Evolutionary conservation across 176 grass and related monocot species (phyloP).

Genomic region (Oryza punctata): DNA sequence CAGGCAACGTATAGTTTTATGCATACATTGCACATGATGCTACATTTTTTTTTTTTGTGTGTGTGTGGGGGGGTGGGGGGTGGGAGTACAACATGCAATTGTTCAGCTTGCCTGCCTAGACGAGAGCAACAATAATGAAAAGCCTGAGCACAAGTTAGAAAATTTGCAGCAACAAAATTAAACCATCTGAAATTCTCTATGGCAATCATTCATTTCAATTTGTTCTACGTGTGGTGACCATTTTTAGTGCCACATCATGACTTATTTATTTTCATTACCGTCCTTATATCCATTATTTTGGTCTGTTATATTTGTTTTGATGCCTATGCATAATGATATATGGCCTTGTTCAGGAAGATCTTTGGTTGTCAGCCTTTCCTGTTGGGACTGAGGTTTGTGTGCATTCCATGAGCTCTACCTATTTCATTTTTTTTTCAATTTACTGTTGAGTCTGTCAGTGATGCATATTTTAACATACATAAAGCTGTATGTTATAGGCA

Average conservation of each 20-base stretch:
- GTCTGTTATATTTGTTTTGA: neutral
- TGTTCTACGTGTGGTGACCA: neutral
- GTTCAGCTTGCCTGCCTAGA: neutral
- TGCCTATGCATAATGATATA: neutral
- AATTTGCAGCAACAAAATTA: neutral
- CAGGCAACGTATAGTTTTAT: neutral
- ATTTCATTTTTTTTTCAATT: neutral
- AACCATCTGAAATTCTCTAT: neutral
- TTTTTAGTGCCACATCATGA: neutral
- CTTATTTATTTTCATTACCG: neutral
- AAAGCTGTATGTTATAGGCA: neutral
- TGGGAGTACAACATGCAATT: neutral
- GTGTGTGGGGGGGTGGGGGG: neutral
- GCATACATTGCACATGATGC: neutral
- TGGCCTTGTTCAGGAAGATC: slow-evolving; percentile 61
- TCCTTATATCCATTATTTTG: neutral
- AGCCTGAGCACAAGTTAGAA: neutral
- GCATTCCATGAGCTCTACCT: neutral
- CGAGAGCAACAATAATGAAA: neutral
- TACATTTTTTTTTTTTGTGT: neutral
- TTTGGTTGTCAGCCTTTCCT: slow-evolving; percentile 71
- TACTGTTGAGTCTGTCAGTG: neutral
- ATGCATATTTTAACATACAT: neutral
- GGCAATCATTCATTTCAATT: neutral
- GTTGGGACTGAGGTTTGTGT: slow-evolving; percentile 71